phyloP scores from a whole-genome alignment of 805 yeast genomes.

The Lachancea mirantina region DNA sequence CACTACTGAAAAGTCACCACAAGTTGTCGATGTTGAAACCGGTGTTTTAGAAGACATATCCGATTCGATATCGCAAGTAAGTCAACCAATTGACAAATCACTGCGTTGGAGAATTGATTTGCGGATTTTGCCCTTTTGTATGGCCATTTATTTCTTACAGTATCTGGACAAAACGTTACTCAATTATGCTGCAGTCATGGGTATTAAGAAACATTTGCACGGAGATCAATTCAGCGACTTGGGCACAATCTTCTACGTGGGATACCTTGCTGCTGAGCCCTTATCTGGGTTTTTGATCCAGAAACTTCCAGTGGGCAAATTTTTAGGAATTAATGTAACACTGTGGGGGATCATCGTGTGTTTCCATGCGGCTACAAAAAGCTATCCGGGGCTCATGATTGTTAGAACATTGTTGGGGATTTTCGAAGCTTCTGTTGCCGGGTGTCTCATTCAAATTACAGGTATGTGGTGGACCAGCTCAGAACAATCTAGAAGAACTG shows the following conservation, averaged over 20 bases:
- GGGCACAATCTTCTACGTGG: slow-evolving; percentile 52
- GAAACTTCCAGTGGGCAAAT: slow-evolving; percentile 42
- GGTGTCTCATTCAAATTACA: slow-evolving; percentile 29
- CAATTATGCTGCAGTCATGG: slow-evolving; percentile 40
- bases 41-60: too few relatives aligned
- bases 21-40: too few relatives aligned
- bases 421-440: slow-evolving; percentile 35
- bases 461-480: slow-evolving; percentile 20
- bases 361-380: slow-evolving; percentile 31
- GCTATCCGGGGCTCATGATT: slow-evolving; percentile 36
- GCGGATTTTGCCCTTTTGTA: slow-evolving; percentile 33
- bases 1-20: too few relatives aligned
- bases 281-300: slow-evolving; percentile 30
- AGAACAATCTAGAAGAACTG: slow-evolving; percentile 21
- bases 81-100: too few relatives aligned
- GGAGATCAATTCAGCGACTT: slow-evolving; percentile 39
- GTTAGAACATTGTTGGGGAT: slow-evolving; percentile 35
- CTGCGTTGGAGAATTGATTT: slow-evolving; percentile 38
- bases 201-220: slow-evolving; percentile 36
- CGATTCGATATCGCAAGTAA: too few relatives aligned
- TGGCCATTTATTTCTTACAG: slow-evolving; percentile 32
- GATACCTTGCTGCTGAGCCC: slow-evolving; percentile 36
- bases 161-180: slow-evolving; percentile 38
- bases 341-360: slow-evolving; percentile 52
- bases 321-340: slow-evolving; percentile 38